Evolutionary conservation across 2,329 filamentous ascomycete species (phyloP).

Genomic region (Graphium sp.): DNA sequence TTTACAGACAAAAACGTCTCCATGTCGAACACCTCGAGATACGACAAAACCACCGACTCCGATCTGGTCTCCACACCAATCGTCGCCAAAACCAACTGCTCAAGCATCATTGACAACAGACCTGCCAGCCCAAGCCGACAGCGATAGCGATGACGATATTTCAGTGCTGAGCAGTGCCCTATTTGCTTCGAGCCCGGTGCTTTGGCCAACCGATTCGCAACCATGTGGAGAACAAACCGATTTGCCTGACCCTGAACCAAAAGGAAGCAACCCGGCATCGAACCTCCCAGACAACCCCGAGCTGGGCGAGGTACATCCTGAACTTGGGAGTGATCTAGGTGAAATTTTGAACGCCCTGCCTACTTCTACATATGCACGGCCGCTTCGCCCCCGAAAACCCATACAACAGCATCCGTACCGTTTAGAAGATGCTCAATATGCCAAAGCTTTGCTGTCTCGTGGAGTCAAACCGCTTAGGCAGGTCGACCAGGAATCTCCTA

Average conservation of each 20-base stretch:
- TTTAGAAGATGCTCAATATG: slow-evolving; percentile 37
- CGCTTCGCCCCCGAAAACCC: slow-evolving; percentile 38
- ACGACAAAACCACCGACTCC: slow-evolving; percentile 1
- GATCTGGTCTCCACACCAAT: slow-evolving; percentile 1
- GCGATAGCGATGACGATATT: too few species aligned
- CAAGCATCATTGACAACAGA: neutral
- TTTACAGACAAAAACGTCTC: neutral
- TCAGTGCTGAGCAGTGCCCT: too few species aligned
- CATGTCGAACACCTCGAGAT: neutral
- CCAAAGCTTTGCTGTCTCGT: slow-evolving; percentile 31
- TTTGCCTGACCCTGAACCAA: neutral
- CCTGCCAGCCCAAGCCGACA: neutral
- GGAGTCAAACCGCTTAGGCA: slow-evolving; percentile 35
- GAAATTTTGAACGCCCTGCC: slow-evolving; percentile 8
- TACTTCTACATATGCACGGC: slow-evolving; percentile 23
- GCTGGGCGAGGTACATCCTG: slow-evolving; percentile 3
- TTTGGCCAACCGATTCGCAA: too few species aligned
- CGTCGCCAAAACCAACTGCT: neutral
- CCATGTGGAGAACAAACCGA: neutral
- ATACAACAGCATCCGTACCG: slow-evolving; percentile 44
- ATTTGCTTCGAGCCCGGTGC: too few species aligned
- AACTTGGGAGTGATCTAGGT: slow-evolving; percentile 2
- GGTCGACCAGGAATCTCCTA: slow-evolving; percentile 13
- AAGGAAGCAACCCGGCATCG: neutral
- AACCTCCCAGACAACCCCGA: neutral